Evolutionary conservation across 495 filamentous ascomycete genomes (phyloP), one percentile per base, ranked within the genome.

Genomic region (Parathielavia appendiculata): DNA sequence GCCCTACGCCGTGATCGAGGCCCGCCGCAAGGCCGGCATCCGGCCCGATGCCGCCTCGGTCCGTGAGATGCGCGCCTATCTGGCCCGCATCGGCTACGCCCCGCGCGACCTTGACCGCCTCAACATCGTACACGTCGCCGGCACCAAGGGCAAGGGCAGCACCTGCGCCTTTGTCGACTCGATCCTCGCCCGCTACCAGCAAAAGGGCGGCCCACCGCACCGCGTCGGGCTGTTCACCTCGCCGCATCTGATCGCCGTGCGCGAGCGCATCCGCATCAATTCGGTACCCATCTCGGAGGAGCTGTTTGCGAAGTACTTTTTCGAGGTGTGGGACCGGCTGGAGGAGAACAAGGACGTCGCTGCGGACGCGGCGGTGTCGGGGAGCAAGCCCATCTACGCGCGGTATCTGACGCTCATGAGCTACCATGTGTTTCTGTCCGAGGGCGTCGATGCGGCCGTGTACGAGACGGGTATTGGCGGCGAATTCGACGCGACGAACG

Each of bases 391-490:
- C 0, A 84, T 86, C 51, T 98, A 98, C 65, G 92, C 96, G 63
- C 85, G 92, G 41, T 97, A 87, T 66, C 75, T 98, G 45, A 96
- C 91, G 0, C 74, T 98, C 6, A 87, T 97, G 83, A 90, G 88
- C 39, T 90, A 91, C 68, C 90, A 97, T 64, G 81, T 89, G 8
- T 98, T 91, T 65, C 60, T 97, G 36, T 76, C 79, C 41, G 90
- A 95, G 70, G 83, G 83, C 8, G 86, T 97, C 8, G 83, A 95
- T 58, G 82, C 82, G 0, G 90, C 91, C 2, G 79, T 97, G 4
- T 92, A 96, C 49, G 93, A 97, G 69, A 92, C 90, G 46, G 95
- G 95, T 4, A 87, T 97, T 53, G 93, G 93, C 4, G 93, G 93
- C 36, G 89, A 96, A 72, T 92, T 87, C 66, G 93, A 98, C 60